Base-by-base conservation (phyloP, 495 filamentous ascomycete genomes). In the Aspergillus cristatus region DNA sequence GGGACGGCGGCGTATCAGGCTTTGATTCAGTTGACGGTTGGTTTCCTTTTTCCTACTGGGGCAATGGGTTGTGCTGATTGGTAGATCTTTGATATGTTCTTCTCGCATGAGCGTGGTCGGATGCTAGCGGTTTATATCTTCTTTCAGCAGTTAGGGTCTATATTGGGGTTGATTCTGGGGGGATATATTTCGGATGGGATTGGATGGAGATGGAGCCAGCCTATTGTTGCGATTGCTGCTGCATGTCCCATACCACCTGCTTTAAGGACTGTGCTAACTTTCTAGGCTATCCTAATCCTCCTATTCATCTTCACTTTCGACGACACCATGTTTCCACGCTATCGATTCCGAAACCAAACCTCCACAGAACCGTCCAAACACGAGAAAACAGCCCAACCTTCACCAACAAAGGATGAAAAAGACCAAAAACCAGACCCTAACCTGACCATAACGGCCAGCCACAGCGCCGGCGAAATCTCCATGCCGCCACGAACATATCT, bases 221-320 rank as follows among this genome's bases (percentile, higher is more conserved):
- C 51, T 3, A 60, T 56, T 34, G 54, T 54, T 7, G 54, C 56
- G 1, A 54, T 58, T 13, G 55, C 55, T n/a, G 50, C 51, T 29
- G 54, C 53, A 43, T 20, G 54, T 11, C 11, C 2, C 7, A 7
- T 3, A 3, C 2, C 28, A 7, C 25, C 22, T 7, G 12, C 16
- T n/a, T 15, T 25, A 10, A 12, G 7, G 5, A 18, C 12, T 12
- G 17, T 28, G 13, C 16, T 42, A 38, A 42, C 38, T 2, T 14
- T 7, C 3, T 16, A 54, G 46, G 51, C 47, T 32, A 42, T 51
- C 3, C 20, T 58, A 15, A 51, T 58, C 3, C 16, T 61, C 4
- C 30, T 60, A 1, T 57, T 62, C 28, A 44, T 60, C 29, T 55
- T 62, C 44, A 55, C 47, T 12, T 56, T 62, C 17, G 56, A 62